phyloP scores from a whole-genome alignment of 2,329 filamentous ascomycete genomes.

The Coccinonectria pachysandricola region DNA sequence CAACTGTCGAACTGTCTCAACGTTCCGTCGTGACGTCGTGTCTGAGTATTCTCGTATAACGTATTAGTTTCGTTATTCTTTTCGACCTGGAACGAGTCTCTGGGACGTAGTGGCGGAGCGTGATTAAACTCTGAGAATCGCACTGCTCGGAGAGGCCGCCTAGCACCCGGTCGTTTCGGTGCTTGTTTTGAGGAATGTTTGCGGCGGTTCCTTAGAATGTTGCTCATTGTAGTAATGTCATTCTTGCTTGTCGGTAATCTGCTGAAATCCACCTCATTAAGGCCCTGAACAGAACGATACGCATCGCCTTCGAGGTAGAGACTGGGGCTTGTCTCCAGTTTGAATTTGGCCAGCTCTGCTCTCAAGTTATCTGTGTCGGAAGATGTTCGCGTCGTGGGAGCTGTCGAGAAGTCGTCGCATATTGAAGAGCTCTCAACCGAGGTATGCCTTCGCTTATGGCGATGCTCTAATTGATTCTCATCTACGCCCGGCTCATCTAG shows the following conservation, averaged over 20 bases:
- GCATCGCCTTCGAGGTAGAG: slow-evolving; percentile 13
- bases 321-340: too few species aligned
- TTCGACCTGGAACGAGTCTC: slow-evolving; percentile 17
- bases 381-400: too few species aligned
- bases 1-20: too few species aligned
- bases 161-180: slow-evolving; percentile 18
- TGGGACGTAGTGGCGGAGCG: slow-evolving; percentile 17
- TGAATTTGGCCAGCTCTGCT: slow-evolving; percentile 5
- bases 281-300: slow-evolving; percentile 10
- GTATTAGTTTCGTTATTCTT: slow-evolving; percentile 3
- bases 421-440: too few species aligned
- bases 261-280: slow-evolving; percentile 12
- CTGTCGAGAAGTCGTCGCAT: too few species aligned
- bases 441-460: too few species aligned
- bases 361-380: too few species aligned
- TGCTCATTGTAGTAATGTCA: slow-evolving; percentile 13
- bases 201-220: slow-evolving; percentile 20
- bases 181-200: slow-evolving; percentile 7
- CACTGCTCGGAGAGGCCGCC: slow-evolving; percentile 17
- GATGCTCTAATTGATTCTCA: too few species aligned
- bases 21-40: too few species aligned
- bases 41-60: background rate
- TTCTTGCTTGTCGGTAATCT: slow-evolving; percentile 10
- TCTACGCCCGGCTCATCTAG: slow-evolving; percentile 10
- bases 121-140: slow-evolving; percentile 20